Evolutionary conservation across 805 yeast genomes (phyloP), one percentile per base, ranked within the genome.

Genomic region (Naumovozyma dairenensis): DNA sequence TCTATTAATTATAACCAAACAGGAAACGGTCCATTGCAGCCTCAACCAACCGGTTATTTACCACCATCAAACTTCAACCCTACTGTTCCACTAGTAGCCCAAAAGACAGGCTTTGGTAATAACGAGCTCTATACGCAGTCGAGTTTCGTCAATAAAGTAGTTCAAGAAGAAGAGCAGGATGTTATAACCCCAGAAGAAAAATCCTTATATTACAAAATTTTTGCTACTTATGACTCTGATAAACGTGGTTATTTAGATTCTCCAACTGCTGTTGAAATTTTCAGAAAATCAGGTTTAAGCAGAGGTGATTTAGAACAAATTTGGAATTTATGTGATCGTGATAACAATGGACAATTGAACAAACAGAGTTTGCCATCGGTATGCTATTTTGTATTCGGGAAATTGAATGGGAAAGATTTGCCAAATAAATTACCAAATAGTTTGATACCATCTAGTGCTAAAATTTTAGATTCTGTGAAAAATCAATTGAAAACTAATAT

Each of bases 291-390:
- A n/a, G 96, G 96, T 2, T 70, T 89, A 45, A 68, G 76, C 36
- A 75, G 95, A 55, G 66, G 74, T 4, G 96, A 86, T 48, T 67
- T 89, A 42, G 96, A 86, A 58, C 67, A 76, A 24, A 86, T 89
- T 40, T 89, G 97, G 97, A 81, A 74, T 29, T 67, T 89, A 44
- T 74, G 86, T 33, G 96, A 89, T 55, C 71, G 77, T 12, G 76
- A 77, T 36, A 80, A 86, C 55, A 69, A 80, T 35, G 95, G 96
- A 3, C 75, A 72, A 51, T 72, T 89, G 44, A 81, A 82, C 55
- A 76, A 74, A 49, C 96, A 89, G 53, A 94, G 84, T 55, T 89
- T 89, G 62, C 80, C 95, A 0, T 87, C 89, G 24, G 96, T 96
- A 19, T 89, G 89, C 96, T 96, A 92, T 66, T 67, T 89, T 38